phyloP scores from a whole-genome alignment of 345 rosid genomes.

The Murraya koenigii region DNA sequence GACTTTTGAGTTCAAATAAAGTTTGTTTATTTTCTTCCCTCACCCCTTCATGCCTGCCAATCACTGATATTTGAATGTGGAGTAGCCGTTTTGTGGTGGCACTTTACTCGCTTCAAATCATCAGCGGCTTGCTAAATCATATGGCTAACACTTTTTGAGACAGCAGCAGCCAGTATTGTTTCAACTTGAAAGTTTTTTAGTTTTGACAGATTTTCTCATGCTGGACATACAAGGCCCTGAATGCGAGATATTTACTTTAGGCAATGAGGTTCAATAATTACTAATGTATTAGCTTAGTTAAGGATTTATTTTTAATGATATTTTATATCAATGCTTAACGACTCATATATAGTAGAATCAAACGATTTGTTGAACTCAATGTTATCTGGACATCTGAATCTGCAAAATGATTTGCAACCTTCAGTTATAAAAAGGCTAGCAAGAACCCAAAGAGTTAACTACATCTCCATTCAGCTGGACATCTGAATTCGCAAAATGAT shows the following conservation, averaged over 20 bases:
- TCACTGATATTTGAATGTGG: constrained; percentile 16
- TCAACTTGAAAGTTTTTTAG: neutral
- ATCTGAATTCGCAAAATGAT: too few species aligned
- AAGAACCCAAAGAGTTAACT: too few species aligned
- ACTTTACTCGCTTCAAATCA: neutral
- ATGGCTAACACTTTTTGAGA: too few species aligned
- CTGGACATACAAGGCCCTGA: neutral
- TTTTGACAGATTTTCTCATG: neutral
- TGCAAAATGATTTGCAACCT: too few species aligned
- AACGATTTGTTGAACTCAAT: too few species aligned
- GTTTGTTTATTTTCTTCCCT: neutral
- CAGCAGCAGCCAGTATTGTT: neutral
- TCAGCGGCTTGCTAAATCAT: too few species aligned
- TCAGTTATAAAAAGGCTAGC: too few species aligned
- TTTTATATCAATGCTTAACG: neutral
- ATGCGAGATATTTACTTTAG: neutral
- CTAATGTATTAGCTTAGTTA: neutral
- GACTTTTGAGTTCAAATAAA: neutral
- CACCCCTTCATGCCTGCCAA: neutral
- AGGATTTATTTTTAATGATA: neutral
- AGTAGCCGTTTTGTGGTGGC: neutral
- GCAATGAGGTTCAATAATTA: neutral
- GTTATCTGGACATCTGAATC: too few species aligned
- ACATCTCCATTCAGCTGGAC: too few species aligned
- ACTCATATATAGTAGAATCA: neutral